These are phyloP conservation scores for Backusella westeae DNA, from an alignment of 192 early-diverging fungal species.

Conservation along the genomic window DNA sequence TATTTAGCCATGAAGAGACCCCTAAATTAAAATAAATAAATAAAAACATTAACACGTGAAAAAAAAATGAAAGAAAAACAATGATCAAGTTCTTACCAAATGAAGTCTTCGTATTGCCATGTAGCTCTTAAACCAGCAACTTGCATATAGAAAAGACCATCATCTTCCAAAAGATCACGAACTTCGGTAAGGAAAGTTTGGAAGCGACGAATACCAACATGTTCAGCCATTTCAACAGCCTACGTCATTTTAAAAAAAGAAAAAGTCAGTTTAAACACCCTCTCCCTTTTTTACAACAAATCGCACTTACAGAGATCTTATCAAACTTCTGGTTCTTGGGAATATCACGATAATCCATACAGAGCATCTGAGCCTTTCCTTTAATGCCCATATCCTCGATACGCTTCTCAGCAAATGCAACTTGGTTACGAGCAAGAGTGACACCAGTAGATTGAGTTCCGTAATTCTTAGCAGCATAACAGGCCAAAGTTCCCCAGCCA, in stretches of 20 bases:
- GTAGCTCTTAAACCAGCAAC: conserved; percentile 89
- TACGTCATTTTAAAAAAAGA: neutral
- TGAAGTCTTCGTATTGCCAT: conserved; percentile 65
- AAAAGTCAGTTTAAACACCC: conserved; percentile 1
- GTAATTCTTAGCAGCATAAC: conserved; percentile 87
- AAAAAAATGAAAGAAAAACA: neutral
- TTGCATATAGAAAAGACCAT: conserved; percentile 97
- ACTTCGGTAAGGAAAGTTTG: conserved; percentile 89
- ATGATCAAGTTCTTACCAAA: conserved; percentile 38
- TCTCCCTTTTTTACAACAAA: neutral
- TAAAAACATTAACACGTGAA: neutral
- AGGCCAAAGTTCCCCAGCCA: conserved; percentile 94
- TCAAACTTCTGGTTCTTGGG: conserved; percentile 84
- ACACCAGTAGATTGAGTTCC: conserved; percentile 90
- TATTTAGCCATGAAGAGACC: conserved; percentile 99
- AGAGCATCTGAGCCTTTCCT: conserved; percentile 74
- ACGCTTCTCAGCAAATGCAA: conserved; percentile 81
- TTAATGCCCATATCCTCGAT: conserved; percentile 80
- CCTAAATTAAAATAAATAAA: conserved; percentile 36
- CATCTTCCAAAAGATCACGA: conserved; percentile 92
- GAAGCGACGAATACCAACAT: conserved; percentile 94
- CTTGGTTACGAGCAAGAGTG: conserved; percentile 92
- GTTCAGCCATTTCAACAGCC: conserved; percentile 98
- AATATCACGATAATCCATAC: conserved; percentile 99
- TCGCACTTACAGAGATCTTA: conserved; percentile 76